Percentiles rank a stretch among this genome's conserved stretches.
Conservation (phyloP, 768 basidiomycete genomes). For the Agaricus sinodeliciosus region DNA sequence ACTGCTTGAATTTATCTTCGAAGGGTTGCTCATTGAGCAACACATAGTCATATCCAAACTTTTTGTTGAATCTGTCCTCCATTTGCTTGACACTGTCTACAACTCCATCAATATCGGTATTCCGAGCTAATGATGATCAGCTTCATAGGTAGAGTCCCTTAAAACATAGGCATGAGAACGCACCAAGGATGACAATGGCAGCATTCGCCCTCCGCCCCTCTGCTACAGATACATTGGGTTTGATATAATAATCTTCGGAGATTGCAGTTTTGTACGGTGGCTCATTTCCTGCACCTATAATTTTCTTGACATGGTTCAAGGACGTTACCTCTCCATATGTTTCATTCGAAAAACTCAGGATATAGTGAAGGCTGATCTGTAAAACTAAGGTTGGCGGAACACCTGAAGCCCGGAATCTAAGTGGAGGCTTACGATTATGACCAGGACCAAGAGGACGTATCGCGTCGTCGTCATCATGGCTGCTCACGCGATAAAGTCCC, state of each 20-base stretch:
- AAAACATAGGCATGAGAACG: slow-evolving; percentile 4
- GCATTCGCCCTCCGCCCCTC: slow-evolving; percentile 72
- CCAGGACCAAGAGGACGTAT: slow-evolving; percentile 45
- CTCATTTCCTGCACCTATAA: slow-evolving; percentile 16
- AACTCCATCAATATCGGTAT: slow-evolving; percentile 53
- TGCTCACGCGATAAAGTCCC: slow-evolving; percentile 9
- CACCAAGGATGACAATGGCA: slow-evolving; percentile 71
- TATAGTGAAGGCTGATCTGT: slow-evolving; percentile 53
- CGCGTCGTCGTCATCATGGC: slow-evolving; percentile 54
- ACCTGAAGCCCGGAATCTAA: background rate
- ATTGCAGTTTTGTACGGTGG: slow-evolving; percentile 56
- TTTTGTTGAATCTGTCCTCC: slow-evolving; percentile 89
- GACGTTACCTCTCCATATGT: slow-evolving; percentile 58
- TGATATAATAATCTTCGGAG: slow-evolving; percentile 50
- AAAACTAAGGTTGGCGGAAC: background rate
- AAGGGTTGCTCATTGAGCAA: slow-evolving; percentile 84
- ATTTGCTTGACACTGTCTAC: slow-evolving; percentile 64
- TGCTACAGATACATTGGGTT: slow-evolving; percentile 26
- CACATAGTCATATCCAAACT: slow-evolving; percentile 78
- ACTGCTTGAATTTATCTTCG: slow-evolving; percentile 66
- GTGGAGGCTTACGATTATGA: slow-evolving; percentile 31
- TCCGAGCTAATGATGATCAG: slow-evolving; percentile 36
- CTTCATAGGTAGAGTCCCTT: background rate
- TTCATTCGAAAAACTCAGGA: slow-evolving; percentile 60
- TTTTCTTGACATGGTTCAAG: slow-evolving; percentile 33